Evolutionary conservation across 2,329 filamentous ascomycete genomes (phyloP).

Genomic region (Pseudocercospora musae): DNA sequence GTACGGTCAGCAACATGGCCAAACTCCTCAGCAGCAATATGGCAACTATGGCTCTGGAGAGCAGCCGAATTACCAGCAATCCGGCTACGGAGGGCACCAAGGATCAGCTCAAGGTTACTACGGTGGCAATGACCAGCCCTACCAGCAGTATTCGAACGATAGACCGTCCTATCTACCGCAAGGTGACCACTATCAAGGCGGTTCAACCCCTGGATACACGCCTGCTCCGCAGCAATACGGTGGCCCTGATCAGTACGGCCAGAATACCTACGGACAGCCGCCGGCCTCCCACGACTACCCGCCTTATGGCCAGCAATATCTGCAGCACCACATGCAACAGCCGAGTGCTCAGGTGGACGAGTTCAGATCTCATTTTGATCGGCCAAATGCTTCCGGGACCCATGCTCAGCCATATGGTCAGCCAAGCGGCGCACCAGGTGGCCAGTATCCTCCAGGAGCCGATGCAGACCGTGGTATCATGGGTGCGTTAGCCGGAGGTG

Average conservation of each 20-base stretch:
- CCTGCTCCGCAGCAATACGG: constrained; percentile 20
- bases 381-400: constrained; percentile 12
- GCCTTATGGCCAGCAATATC: constrained; percentile 10
- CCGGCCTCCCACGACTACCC: constrained; percentile 4
- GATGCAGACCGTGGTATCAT: constrained; percentile 56
- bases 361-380: constrained; percentile 21
- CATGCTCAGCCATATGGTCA: constrained; percentile 18
- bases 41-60: constrained; percentile 15
- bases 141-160: constrained; percentile 28
- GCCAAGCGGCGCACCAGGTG: constrained; percentile 10
- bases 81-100: constrained; percentile 10
- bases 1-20: constrained; percentile 14
- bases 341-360: constrained; percentile 20
- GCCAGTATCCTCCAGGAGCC: constrained; percentile 10
- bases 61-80: constrained; percentile 9
- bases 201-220: constrained; percentile 11
- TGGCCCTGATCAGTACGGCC: constrained; percentile 9
- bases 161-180: constrained; percentile 12
- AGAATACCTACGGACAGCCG: background rate
- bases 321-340: constrained; percentile 23
- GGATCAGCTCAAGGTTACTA: constrained; percentile 31
- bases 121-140: constrained; percentile 29
- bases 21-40: constrained; percentile 10
- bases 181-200: constrained; percentile 12
- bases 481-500: constrained; percentile 55